phyloP scores from a whole-genome alignment of 176 grass and related monocot genomes.

The Triticum urartu region DNA sequence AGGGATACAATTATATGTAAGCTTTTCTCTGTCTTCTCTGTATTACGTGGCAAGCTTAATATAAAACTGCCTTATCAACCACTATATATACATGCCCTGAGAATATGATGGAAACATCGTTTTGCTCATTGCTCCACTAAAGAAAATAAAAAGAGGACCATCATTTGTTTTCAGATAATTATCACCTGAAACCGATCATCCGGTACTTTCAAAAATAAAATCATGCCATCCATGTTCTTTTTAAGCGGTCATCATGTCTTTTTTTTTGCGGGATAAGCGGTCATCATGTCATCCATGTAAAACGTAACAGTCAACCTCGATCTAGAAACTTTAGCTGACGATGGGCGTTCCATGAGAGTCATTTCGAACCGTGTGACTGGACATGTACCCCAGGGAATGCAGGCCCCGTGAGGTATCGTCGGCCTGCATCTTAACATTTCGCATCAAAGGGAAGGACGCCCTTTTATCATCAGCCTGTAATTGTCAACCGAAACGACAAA shows the following conservation, averaged over 20 bases:
- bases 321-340: neutral
- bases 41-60: too few species aligned
- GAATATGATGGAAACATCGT: neutral
- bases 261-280: too few species aligned
- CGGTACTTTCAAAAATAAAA: neutral
- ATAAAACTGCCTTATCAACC: too few species aligned
- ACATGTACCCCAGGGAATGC: neutral
- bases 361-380: slow-evolving; percentile 18
- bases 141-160: neutral
- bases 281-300: neutral
- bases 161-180: neutral
- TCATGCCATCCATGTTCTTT: neutral
- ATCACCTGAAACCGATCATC: neutral
- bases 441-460: neutral
- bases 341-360: neutral
- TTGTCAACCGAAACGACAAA: slow-evolving; percentile 2
- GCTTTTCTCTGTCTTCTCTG: too few species aligned
- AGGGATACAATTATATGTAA: too few species aligned
- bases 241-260: neutral
- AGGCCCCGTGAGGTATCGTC: slow-evolving; percentile 7
- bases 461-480: slow-evolving; percentile 17
- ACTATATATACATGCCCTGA: too few species aligned
- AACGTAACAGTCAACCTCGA: neutral
- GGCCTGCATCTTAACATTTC: slow-evolving; percentile 31
- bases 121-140: neutral